These are phyloP conservation scores for Botrytis cinerea DNA, from an alignment of 2,329 filamentous ascomycete species.

Conservation along the genomic window DNA sequence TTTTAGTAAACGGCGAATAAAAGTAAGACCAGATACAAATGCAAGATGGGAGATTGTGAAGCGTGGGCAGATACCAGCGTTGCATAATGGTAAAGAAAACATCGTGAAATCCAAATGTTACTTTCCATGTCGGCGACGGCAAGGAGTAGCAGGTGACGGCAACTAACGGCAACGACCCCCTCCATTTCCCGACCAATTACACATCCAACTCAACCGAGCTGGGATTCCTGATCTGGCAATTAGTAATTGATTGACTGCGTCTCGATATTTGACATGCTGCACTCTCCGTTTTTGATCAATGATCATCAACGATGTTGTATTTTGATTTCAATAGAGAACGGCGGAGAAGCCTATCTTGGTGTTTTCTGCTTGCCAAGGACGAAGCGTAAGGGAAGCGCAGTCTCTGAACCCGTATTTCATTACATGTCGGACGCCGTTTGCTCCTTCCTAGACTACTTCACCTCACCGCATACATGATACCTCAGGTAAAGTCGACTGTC, in stretches of 20 bases:
- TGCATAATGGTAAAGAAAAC: neutral
- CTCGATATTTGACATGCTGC: neutral
- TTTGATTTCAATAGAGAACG: constrained; percentile 3
- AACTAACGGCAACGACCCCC: neutral
- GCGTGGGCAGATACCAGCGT: constrained; percentile 12
- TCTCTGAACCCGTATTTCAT: constrained; percentile 4
- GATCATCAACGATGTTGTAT: constrained; percentile 4
- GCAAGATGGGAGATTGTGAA: constrained; percentile 24
- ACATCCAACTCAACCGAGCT: neutral
- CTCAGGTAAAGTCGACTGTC: neutral
- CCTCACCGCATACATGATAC: constrained; percentile 15
- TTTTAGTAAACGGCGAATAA: constrained; percentile 4
- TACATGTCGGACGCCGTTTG: neutral
- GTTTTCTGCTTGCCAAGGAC: constrained; percentile 14
- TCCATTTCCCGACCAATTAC: neutral
- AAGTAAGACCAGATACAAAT: constrained; percentile 13
- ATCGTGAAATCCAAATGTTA: constrained; percentile 13
- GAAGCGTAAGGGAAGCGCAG: neutral
- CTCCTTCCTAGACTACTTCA: constrained; percentile 14
- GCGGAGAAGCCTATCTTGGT: neutral
- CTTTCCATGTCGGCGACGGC: constrained; percentile 2
- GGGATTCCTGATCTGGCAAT: neutral
- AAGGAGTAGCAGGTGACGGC: constrained; percentile 2
- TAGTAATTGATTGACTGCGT: constrained; percentile 6
- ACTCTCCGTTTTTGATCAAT: constrained; percentile 11